Evolutionary conservation across 208 protist species (phyloP), one percentile per base, ranked within the genome.

Genomic region (Wallacemonas rigidus): DNA sequence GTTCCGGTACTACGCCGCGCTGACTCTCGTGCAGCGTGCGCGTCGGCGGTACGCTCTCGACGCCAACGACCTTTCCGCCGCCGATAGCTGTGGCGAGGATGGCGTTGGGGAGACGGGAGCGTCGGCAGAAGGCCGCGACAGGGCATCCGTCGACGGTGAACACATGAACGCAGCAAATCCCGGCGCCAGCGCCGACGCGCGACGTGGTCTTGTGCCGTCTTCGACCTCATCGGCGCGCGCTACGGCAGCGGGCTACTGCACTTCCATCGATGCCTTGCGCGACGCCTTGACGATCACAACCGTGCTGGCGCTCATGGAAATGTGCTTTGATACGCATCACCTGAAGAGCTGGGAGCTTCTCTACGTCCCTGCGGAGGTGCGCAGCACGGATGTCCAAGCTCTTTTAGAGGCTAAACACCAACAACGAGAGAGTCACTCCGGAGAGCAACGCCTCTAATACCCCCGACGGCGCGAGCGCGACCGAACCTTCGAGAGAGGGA

Each of bases 281-380:
- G 54, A 48, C 8, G 81, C 68, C 9, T 54, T 93, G 35, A 86
- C 80, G 2, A 76, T 87, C 11, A 79, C 77, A 12, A 83, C 80
- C 14, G 79, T 91, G 12, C 75, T 90, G 11, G 76, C 79, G 17
- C 69, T 94, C 15, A 92, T 92, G 40, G 85, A 86, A 50, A 69
- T 67, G 44, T 77, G 87, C 48, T 94, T 86, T 75, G 76, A 90
- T 69, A 92, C 85, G 35, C 47, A 73, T 7, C 89, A 94, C 58
- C 74, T 94, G 14, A 67, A 69, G 8, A 82, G 76, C 67, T 94
- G 89, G 85, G 85, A 87, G 70, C 77, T 92, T 44, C 70, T 92
- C 2, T 94, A 94, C 73, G 89, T 92, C 15, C 86, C 86, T n/a
- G 83, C 84, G 8, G 81, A 91, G 75, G 78, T 94, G 56, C 84